Base-by-base conservation (phyloP, 2,329 filamentous ascomycete species). In the Domatiomyces globalis region DNA sequence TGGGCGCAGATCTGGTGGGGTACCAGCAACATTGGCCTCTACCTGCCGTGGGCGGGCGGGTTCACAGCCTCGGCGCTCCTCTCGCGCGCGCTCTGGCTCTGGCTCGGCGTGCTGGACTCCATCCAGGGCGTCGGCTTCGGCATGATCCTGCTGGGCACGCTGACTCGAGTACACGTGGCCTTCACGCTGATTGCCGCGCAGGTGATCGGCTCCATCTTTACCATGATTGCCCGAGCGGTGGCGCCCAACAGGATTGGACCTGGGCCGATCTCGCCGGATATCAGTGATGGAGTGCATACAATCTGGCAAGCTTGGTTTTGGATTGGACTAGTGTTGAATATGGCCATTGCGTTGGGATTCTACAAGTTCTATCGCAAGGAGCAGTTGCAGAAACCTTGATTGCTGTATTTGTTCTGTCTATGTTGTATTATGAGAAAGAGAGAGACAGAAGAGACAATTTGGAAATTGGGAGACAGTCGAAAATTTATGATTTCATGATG, bases 1-100 rank as follows among this genome's bases (percentile, higher is more conserved):
- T 84, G 80, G 80, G 75, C 75, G 7, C 81, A 84, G 63, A 82
- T 83, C 62, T 77, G 81, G 62, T 84, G 81, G 81, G 76, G 74
- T 9, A 77, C 74, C 5, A 78, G 74, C 6, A 74, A 75, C 9
- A 74, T 81, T 54, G 81, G 79, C 2, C 67, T 73, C 25, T 83
- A 76, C 61, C 65, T 84, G 1, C 81, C 81, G 2, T 83, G 80
- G 80, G 76, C 76, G 5, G 77, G 77, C 42, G 67, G 69, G 2
- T 73, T 74, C 17, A 65, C 76, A 0, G 70, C 73, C 6, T 56
- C 54, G 1, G 77, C 80, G 0, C 62, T 83, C 0, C 65, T 79
- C 7, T 76, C 77, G 1, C 71, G 80, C 43, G 67, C 70, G 51
- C 65, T 83, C 4, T 84, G 81, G 80, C 70, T 84, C 9, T 84